phyloP scores from a whole-genome alignment of 2,329 filamentous ascomycete species.

The Orbilia quercus region DNA sequence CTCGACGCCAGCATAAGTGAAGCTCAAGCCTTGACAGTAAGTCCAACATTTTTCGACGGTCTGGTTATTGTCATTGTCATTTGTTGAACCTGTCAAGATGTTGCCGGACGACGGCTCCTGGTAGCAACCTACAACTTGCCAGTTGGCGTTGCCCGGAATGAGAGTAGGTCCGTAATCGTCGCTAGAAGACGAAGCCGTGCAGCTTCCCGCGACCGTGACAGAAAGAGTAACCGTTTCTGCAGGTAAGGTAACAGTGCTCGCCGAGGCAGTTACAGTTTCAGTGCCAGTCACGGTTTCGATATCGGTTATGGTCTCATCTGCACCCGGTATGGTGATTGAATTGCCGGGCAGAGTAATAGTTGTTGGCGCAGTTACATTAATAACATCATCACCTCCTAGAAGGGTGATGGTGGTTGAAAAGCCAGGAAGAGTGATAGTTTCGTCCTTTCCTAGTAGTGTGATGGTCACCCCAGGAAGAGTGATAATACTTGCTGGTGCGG shows the following conservation, averaged over 20 bases:
- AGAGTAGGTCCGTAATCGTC: conserved; percentile 8
- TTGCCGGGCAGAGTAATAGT: neutral
- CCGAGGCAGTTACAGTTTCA: neutral
- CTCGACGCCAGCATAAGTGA: conserved; percentile 27
- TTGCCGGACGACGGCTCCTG: conserved; percentile 6
- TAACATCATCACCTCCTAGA: neutral
- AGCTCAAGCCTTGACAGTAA: conserved; percentile 17
- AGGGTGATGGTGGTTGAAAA: no score
- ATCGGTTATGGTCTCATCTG: neutral
- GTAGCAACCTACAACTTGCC: conserved; percentile 20
- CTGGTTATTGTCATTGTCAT: neutral
- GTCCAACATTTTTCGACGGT: conserved; percentile 29
- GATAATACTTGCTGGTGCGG: neutral
- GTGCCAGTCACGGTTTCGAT: neutral
- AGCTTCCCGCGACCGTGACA: no score
- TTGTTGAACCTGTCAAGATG: conserved; percentile 1
- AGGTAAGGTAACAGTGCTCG: neutral
- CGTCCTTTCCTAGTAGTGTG: no score
- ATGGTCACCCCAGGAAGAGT: neutral
- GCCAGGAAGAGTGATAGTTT: no score
- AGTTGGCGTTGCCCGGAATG: conserved; percentile 9
- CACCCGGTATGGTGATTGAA: neutral
- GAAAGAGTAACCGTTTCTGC: no score
- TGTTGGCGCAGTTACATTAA: neutral
- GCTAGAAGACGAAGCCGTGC: neutral